Evolutionary conservation across 805 yeast species (phyloP), one percentile per base, ranked within the genome.

Genomic region (Ogataea paradorogensis): DNA sequence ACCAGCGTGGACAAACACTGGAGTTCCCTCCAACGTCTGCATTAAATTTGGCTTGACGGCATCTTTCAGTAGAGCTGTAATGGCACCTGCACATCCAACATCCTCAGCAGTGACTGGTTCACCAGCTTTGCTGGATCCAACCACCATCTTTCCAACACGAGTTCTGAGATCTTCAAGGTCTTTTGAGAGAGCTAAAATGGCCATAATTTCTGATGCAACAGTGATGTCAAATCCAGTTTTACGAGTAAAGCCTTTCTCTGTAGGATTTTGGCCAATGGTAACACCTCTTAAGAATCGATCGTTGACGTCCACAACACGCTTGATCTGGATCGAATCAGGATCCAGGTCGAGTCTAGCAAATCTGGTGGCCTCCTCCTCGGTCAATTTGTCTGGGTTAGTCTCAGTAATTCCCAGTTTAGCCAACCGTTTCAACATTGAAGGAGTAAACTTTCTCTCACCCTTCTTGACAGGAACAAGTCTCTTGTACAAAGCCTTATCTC

Each of bases 21-120:
- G 95, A 16, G 93, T 83, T 51, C 93, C 93, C 66, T 84, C 95
- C 58, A 84, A 73, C 25, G 93, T 82, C 70, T 84, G 95, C 95
- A 84, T 84, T 59, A 84, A 69, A 56, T 84, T 84, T 48, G 95
- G 95, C 61, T 84, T 84, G 51, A 84, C 76, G 13, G 91, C 88
- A 61, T 84, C 95, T 62, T 82, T 84, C 56, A 84, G 69, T 52
- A 84, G 66, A 2, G 91, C 93, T 44, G 91, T 80, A 61, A 84
- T 74, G 20, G 95, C 91, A 61, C 95, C 95, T 15, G 90, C 90
- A 67, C 85, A 80, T 28, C 93, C 88, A 52, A 84, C 76, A 58
- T 84, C 95, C 65, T 84, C 91, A 59, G 86, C 81, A 16, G 95
- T 84, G 51, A 84, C 66, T 42, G 93, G 89, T 40, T 70, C 85